Conservation (phyloP, 1,139 yeast species). For the Geotrichum siamense region DNA sequence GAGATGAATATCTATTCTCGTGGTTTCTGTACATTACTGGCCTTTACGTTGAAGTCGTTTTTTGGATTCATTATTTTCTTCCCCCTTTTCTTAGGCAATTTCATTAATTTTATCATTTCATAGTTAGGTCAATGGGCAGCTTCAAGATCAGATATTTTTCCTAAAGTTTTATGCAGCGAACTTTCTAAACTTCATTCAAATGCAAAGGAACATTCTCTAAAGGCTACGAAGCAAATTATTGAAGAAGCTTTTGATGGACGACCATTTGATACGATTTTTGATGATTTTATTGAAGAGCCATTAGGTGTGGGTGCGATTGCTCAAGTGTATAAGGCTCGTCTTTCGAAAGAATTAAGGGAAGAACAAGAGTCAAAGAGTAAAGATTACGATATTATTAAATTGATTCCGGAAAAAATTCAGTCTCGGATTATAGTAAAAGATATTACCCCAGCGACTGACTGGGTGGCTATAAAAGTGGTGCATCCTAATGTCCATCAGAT, state of each 20-base stretch:
- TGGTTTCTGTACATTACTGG: constrained; percentile 9
- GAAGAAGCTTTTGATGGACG: constrained; percentile 54
- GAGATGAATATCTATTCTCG: constrained; percentile 17
- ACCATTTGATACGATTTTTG: constrained; percentile 68
- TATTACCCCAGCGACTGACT: constrained; percentile 40
- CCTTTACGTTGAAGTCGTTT: no score
- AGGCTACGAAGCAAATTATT: constrained; percentile 52
- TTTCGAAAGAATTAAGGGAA: constrained; percentile 28
- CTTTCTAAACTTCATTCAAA: constrained; percentile 74
- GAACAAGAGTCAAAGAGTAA: neutral
- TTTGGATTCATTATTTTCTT: no score
- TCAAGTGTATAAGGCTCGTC: constrained; percentile 77
- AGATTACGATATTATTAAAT: neutral
- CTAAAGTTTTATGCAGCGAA: constrained; percentile 70
- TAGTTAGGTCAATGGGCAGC: constrained; percentile 98
- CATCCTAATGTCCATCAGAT: constrained; percentile 76
- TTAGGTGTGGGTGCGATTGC: constrained; percentile 97
- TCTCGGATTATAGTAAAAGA: constrained; percentile 17
- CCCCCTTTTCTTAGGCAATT: neutral
- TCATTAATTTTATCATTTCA: neutral
- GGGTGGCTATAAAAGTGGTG: constrained; percentile 84
- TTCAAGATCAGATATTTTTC: constrained; percentile 91
- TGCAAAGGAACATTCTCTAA: constrained; percentile 65
- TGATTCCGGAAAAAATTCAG: constrained; percentile 13
- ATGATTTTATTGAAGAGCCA: constrained; percentile 66